Conservation (phyloP, 2,329 filamentous ascomycete genomes). For the Colletotrichum phormii region DNA sequence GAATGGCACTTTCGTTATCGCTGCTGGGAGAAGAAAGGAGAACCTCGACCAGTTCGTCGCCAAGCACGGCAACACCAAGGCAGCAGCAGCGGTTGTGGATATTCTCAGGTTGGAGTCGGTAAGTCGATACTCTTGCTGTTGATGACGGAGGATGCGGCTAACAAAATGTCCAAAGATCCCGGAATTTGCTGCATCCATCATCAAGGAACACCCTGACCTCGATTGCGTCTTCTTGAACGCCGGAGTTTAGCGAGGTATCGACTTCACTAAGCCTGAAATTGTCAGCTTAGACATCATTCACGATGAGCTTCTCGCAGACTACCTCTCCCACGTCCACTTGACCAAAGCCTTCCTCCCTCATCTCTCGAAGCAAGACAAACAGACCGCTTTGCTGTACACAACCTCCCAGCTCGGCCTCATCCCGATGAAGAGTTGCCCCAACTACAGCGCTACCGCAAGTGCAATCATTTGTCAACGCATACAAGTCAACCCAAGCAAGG, state of each 20-base stretch:
- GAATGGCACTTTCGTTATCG: slow-evolving; percentile 57
- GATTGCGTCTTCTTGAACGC: slow-evolving; percentile 69
- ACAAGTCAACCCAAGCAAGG: too few species aligned
- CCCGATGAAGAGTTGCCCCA: slow-evolving; percentile 36
- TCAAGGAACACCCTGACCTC: slow-evolving; percentile 56
- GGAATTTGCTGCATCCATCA: slow-evolving; percentile 37
- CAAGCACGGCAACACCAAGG: slow-evolving; percentile 55
- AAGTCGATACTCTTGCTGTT: background rate
- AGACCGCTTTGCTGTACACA: slow-evolving; percentile 38
- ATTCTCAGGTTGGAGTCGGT: slow-evolving; percentile 1
- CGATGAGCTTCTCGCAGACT: slow-evolving; percentile 44
- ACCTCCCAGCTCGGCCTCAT: slow-evolving; percentile 36
- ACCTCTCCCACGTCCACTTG: slow-evolving; percentile 43
- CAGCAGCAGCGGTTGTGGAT: slow-evolving; percentile 39
- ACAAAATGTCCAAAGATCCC: background rate
- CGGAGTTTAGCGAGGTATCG: slow-evolving; percentile 60
- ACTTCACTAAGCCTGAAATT: slow-evolving; percentile 49
- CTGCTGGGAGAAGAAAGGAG: slow-evolving; percentile 59
- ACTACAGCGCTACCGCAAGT: too few species aligned
- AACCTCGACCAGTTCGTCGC: slow-evolving; percentile 60
- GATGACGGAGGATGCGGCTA: background rate
- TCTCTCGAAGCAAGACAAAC: slow-evolving; percentile 34
- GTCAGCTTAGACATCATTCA: slow-evolving; percentile 46
- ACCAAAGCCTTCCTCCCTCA: slow-evolving; percentile 44
- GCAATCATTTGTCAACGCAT: too few species aligned